Conservation (phyloP, 495 filamentous ascomycete species). For the Xanthoparmelia taractica region DNA sequence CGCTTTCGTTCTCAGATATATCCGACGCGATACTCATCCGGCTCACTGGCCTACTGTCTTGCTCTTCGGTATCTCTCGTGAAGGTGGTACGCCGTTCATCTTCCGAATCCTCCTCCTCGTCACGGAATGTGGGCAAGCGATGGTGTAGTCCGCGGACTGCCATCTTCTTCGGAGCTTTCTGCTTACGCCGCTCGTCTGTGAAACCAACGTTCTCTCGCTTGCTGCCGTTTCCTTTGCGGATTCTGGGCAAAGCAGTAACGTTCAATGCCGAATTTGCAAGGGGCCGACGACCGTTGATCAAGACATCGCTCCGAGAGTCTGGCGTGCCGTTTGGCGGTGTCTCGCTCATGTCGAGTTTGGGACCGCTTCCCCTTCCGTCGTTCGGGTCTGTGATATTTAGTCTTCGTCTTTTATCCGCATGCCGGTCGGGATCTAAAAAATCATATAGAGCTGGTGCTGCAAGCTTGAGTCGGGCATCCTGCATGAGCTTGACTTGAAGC, state of each 20-base stretch:
- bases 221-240: constrained; percentile 56
- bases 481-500: constrained; percentile 72
- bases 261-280: constrained; percentile 42
- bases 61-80: constrained; percentile 68
- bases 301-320: constrained; percentile 48
- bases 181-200: constrained; percentile 66
- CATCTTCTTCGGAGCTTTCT: constrained; percentile 40
- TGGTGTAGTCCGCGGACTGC: constrained; percentile 52
- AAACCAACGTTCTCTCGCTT: constrained; percentile 61
- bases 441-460: constrained; percentile 74
- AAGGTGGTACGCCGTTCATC: constrained; percentile 51
- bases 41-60: constrained; percentile 72
- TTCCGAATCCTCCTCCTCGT: constrained; percentile 53
- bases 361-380: constrained; percentile 42
- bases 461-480: constrained; percentile 76
- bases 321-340: constrained; percentile 55
- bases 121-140: constrained; percentile 47
- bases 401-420: constrained; percentile 63
- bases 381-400: constrained; percentile 68
- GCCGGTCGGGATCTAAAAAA: constrained; percentile 74
- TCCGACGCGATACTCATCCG: constrained; percentile 64
- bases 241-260: constrained; percentile 59
- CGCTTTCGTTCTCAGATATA: constrained; percentile 49
- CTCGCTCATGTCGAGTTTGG: constrained; percentile 45
- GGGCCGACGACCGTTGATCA: constrained; percentile 29